Base-by-base conservation (phyloP, 805 yeast genomes). In the Henningerozyma blattae region DNA sequence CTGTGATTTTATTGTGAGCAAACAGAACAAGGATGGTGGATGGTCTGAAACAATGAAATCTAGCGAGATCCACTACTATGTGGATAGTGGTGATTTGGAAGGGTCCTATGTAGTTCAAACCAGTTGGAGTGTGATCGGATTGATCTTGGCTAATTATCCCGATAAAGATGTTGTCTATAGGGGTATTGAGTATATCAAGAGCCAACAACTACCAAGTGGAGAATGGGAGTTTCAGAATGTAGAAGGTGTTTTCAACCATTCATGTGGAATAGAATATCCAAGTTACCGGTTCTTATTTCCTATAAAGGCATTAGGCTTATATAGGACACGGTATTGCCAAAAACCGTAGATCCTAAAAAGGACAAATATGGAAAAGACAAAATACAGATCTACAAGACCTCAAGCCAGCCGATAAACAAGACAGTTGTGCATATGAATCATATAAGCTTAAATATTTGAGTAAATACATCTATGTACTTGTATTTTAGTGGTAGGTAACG, bases 21-120 rank as follows among this genome's bases (percentile, higher is more conserved):
- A 80, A 45, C 97, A 89, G 52, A 65, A 77, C 48, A 57, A 52
- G 4, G 97, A 91, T 56, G 99, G 98, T 17, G 98, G 98, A 1
- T 91, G 98, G 98, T 83, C 94, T 36, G 99, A 91, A 58, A 71
- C 83, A 7, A 85, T 89, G 83, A 78, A 89, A 52, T 75, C 93
- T 3, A 76, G 89, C 47, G 97, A 89, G 52, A 68, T 87, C 0
- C 75, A 70, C 39, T 65, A 77, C 0, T 89, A 86, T 54, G 81
- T 87, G 2, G 74, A 76, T 30, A 70, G 74, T 12, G 27, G 27
- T 6, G 27, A 24, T 9, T 6, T 24, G 6, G 64, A 63, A 17
- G 42, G 59, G 25, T 75, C 94, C 2, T 65, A 78, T 33, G 78
- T 78, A 0, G 95, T 89, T 1, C 96, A 87, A 52, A 86, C 97